Percentiles rank a stretch among this genome's conserved stretches.
Conservation (phyloP, 2,329 filamentous ascomycete species). For the Hymenoscyphus fraxineus region DNA sequence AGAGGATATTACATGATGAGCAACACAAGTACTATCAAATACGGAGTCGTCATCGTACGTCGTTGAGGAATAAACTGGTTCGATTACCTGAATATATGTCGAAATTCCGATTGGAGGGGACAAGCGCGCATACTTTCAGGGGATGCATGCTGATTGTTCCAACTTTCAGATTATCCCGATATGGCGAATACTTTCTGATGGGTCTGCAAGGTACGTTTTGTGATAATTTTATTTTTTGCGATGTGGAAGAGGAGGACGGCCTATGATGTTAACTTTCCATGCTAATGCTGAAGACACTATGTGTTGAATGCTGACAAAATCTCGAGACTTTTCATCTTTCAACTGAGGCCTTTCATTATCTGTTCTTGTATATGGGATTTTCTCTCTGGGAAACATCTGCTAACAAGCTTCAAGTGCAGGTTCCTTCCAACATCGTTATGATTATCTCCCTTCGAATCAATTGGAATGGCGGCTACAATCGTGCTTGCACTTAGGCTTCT, state of each 20-base stretch:
- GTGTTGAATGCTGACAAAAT: constrained; percentile 59
- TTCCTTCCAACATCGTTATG: background rate
- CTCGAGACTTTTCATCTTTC: constrained; percentile 80
- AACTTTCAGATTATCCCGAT: background rate
- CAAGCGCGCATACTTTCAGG: background rate
- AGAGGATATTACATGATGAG: constrained; percentile 36
- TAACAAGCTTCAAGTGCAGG: constrained; percentile 1
- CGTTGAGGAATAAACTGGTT: constrained; percentile 37
- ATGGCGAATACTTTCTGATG: background rate
- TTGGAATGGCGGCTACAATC: background rate
- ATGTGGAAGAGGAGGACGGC: constrained; percentile 24
- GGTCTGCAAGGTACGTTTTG: constrained; percentile 10
- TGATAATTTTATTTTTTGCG: constrained; percentile 8
- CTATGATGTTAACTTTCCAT: constrained; percentile 74
- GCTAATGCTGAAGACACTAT: constrained; percentile 65
- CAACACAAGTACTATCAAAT: constrained; percentile 45
- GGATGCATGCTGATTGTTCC: constrained; percentile 10
- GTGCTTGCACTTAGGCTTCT: background rate
- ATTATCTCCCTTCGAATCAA: background rate
- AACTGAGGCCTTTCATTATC: constrained; percentile 53
- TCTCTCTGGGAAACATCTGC: background rate
- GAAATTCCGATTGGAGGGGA: background rate
- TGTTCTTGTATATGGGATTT: background rate
- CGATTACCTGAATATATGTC: constrained; percentile 36
- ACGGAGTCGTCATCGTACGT: constrained; percentile 32